A percentile compares a stretch with the other conserved stretches of the same genome.
Conservation (phyloP, 345 rosid genomes). For the Pugionium dolabratum region DNA sequence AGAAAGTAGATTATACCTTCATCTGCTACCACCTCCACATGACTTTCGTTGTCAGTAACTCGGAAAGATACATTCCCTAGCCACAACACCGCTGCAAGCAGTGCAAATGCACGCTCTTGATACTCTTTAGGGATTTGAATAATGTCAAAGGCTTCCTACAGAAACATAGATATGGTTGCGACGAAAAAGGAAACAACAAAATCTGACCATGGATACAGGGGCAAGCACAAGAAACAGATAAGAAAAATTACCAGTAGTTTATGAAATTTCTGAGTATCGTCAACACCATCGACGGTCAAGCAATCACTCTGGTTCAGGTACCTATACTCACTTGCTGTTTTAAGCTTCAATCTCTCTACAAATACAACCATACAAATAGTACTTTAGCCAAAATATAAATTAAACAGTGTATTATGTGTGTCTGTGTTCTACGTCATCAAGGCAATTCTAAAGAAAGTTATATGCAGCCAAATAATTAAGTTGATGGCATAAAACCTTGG, state of each 20-base stretch:
- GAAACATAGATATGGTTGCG: conserved; percentile 2
- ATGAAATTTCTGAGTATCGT: conserved; percentile 65
- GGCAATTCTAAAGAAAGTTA: conserved; percentile 1
- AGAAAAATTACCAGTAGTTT: conserved; percentile 60
- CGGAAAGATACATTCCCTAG: conserved; percentile 77
- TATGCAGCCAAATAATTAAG: neutral
- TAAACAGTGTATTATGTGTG: neutral
- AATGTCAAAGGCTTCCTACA: conserved; percentile 69
- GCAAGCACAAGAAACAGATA: neutral
- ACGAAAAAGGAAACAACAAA: conserved; percentile 9
- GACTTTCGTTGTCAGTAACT: conserved; percentile 70
- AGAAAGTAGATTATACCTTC: conserved; percentile 57
- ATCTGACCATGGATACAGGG: conserved; percentile 4
- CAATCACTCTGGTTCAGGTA: conserved; percentile 87
- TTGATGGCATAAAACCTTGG: neutral
- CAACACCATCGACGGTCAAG: conserved; percentile 64
- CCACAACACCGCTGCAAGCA: conserved; percentile 87
- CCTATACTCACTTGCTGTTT: conserved; percentile 66
- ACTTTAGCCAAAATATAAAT: neutral
- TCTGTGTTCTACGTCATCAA: conserved; percentile 3
- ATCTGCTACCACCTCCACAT: conserved; percentile 69
- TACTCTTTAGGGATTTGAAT: conserved; percentile 66
- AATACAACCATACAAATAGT: conserved; percentile 21
- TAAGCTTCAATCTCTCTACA: conserved; percentile 79
- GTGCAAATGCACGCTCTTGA: conserved; percentile 71